These are phyloP conservation scores for Microthyrium microscopicum DNA, from an alignment of 2,329 filamentous ascomycete genomes.

Conservation along the genomic window DNA sequence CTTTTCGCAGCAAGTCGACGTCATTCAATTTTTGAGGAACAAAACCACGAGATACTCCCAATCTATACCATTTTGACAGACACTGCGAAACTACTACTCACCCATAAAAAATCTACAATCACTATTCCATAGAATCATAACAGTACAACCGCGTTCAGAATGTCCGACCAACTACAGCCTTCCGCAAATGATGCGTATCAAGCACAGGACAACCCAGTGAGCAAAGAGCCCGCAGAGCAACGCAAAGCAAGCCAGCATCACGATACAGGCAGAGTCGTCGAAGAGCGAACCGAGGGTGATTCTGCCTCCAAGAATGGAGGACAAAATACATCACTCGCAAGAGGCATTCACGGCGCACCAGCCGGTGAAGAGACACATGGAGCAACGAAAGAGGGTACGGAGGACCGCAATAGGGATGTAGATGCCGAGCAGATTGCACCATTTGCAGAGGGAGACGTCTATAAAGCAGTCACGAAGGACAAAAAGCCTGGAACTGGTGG, in stretches of 20 bases:
- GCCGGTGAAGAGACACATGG: slow-evolving; percentile 27
- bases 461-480: slow-evolving; percentile 22
- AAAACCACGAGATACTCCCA: too few relatives aligned
- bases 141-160: too few relatives aligned
- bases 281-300: slow-evolving; percentile 23
- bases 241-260: slow-evolving; percentile 15
- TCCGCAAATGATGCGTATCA: slow-evolving; percentile 27
- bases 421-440: slow-evolving; percentile 32
- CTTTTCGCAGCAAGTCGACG: too few relatives aligned
- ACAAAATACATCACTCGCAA: slow-evolving; percentile 20
- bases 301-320: slow-evolving; percentile 19
- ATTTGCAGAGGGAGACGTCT: slow-evolving; percentile 28
- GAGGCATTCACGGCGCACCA: slow-evolving; percentile 27
- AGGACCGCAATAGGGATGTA: slow-evolving; percentile 28
- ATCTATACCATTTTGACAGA: too few relatives aligned
- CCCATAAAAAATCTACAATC: too few relatives aligned
- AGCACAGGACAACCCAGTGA: slow-evolving; percentile 28
- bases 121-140: too few relatives aligned
- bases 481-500: slow-evolving; percentile 19
- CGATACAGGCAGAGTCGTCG: slow-evolving; percentile 12
- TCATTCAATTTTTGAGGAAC: too few relatives aligned
- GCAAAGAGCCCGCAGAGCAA: slow-evolving; percentile 25
- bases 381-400: slow-evolving; percentile 21
- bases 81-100: too few relatives aligned
- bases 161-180: slow-evolving; percentile 20